These are phyloP conservation scores for Verticillium klebahnii DNA, from an alignment of 2,329 filamentous ascomycete genomes.

Conservation along the genomic window DNA sequence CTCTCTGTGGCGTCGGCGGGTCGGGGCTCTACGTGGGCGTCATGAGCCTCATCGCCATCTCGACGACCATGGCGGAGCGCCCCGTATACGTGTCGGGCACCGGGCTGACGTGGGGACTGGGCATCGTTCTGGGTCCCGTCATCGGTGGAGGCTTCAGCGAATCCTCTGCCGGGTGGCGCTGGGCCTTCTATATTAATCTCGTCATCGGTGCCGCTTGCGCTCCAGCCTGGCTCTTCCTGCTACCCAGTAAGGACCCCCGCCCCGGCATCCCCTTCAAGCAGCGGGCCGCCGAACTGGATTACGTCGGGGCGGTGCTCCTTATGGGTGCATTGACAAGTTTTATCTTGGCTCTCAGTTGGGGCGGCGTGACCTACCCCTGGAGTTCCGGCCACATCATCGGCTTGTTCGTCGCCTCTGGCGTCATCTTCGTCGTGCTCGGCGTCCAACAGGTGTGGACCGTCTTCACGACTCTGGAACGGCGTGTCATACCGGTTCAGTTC, in stretches of 20 bases:
- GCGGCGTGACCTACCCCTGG: slow-evolving; percentile 45
- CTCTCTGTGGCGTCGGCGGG: slow-evolving; percentile 36
- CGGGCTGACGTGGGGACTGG: slow-evolving; percentile 31
- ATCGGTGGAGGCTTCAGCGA: slow-evolving; percentile 39
- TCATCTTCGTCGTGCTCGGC: slow-evolving; percentile 28
- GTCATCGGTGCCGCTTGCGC: slow-evolving; percentile 32
- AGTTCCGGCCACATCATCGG: slow-evolving; percentile 34
- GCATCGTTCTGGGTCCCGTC: slow-evolving; percentile 30
- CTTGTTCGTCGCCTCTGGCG: slow-evolving; percentile 28
- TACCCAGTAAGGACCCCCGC: slow-evolving; percentile 19
- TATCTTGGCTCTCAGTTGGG: slow-evolving; percentile 45
- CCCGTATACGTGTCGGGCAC: slow-evolving; percentile 18
- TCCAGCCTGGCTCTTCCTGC: slow-evolving; percentile 22
- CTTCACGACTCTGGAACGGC: slow-evolving; percentile 16
- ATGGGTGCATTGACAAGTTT: slow-evolving; percentile 34
- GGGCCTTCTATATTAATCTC: slow-evolving; percentile 49
- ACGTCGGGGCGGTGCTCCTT: slow-evolving; percentile 37
- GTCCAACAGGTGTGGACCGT: slow-evolving; percentile 35
- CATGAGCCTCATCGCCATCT: slow-evolving; percentile 10
- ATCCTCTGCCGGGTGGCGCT: slow-evolving; percentile 33
- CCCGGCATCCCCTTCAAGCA: slow-evolving; percentile 14
- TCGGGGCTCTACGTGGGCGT: slow-evolving; percentile 32
- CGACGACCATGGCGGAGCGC: slow-evolving; percentile 21
- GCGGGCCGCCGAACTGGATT: slow-evolving; percentile 35
- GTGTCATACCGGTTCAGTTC: slow-evolving; percentile 45